Percentiles rank a stretch among this genome's conserved stretches.
Evolutionary conservation across 202 grass and related monocot species (phyloP).

Genomic region (Musa balbisiana): DNA sequence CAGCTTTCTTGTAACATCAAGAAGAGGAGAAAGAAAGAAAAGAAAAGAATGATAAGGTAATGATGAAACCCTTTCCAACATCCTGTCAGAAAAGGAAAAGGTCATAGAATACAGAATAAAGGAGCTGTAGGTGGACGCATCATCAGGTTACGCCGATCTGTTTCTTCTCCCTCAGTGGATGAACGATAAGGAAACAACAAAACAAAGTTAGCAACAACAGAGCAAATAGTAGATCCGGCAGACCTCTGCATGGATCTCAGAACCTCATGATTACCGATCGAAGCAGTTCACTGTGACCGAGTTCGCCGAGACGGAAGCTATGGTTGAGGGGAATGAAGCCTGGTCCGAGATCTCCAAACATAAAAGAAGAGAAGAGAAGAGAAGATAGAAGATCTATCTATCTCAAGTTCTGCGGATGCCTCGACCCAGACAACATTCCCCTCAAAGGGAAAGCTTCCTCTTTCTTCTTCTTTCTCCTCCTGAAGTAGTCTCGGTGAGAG

Average conservation of each 20-base stretch:
- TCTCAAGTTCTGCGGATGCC: constrained; percentile 27
- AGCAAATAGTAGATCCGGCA: neutral
- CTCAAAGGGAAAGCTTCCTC: constrained; percentile 67
- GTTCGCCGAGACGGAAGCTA: constrained; percentile 42
- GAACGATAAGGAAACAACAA: constrained; percentile 28
- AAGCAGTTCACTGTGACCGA: no score
- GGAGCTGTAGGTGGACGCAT: neutral
- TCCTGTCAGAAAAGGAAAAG: constrained; percentile 27
- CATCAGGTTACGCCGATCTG: neutral
- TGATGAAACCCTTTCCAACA: constrained; percentile 53
- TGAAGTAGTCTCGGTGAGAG: constrained; percentile 17
- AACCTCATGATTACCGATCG: no score
- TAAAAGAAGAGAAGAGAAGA: constrained; percentile 25
- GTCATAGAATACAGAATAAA: neutral
- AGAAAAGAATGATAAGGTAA: constrained; percentile 54
- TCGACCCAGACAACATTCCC: constrained; percentile 99
- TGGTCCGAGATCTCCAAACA: constrained; percentile 68
- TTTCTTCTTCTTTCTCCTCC: neutral
- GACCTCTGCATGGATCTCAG: no score
- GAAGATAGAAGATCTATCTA: constrained; percentile 16
- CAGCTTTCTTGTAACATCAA: neutral
- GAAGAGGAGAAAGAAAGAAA: constrained; percentile 1
- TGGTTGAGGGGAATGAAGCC: constrained; percentile 99
- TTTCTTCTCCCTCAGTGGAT: neutral
- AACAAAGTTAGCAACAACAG: constrained; percentile 8